Percentiles rank a stretch among this genome's conserved stretches.
phyloP scores from a whole-genome alignment of 2,329 filamentous ascomycete genomes.

The Sclerotinia sclerotiorum region DNA sequence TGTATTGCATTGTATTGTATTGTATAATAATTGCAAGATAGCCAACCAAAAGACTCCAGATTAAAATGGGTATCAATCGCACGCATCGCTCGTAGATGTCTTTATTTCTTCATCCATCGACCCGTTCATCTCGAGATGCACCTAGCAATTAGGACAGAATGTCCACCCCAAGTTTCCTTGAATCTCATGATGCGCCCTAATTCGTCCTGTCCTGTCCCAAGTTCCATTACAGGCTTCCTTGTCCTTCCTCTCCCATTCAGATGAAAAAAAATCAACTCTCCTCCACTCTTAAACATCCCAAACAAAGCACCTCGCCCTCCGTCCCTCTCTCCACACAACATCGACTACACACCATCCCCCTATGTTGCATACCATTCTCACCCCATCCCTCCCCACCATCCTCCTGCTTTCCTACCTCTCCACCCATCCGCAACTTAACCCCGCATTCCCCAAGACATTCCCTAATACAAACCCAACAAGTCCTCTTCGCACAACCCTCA shows the following conservation, averaged over 20 bases:
- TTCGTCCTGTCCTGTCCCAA: background rate
- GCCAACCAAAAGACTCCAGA: conserved; percentile 14
- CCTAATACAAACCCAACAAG: conserved; percentile 69
- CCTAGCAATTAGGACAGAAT: background rate
- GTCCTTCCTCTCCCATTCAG: background rate
- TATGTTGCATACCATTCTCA: conserved; percentile 27
- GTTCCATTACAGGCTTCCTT: background rate
- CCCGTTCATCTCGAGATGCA: background rate
- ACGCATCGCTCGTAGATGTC: background rate
- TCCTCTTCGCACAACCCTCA: conserved; percentile 58
- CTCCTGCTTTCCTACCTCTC: conserved; percentile 11
- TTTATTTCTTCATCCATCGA: background rate
- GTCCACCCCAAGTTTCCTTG: background rate
- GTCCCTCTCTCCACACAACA: conserved; percentile 66
- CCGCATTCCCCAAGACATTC: conserved; percentile 48
- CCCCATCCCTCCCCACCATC: background rate
- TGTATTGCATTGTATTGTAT: background rate
- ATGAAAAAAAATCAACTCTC: conserved; percentile 20
- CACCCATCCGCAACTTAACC: conserved; percentile 14
- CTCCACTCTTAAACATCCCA: conserved; percentile 54
- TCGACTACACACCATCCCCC: conserved; percentile 59
- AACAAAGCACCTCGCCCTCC: conserved; percentile 65
- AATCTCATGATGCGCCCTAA: background rate
- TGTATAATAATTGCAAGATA: conserved; percentile 9
- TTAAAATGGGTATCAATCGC: conserved; percentile 16